Evolutionary conservation across 2,329 filamentous ascomycete species (phyloP).

Genomic region (Colletotrichum theobromicola): DNA sequence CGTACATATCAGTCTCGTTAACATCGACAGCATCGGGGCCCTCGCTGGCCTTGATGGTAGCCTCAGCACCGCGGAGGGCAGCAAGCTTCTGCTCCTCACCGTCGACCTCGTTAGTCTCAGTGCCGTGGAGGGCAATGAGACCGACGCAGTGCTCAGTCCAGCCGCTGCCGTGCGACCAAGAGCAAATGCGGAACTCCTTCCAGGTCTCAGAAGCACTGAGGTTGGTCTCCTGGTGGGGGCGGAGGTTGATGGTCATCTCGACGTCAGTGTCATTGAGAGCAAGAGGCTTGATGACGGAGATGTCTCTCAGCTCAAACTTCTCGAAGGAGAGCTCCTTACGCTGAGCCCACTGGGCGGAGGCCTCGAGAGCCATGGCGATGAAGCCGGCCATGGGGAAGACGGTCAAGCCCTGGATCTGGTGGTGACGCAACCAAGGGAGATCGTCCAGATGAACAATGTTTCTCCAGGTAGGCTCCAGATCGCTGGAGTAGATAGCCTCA

Average conservation of each 20-base stretch:
- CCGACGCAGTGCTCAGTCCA: slow-evolving; percentile 66
- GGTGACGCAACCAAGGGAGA: slow-evolving; percentile 63
- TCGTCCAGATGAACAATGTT: slow-evolving; percentile 53
- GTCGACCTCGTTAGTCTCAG: slow-evolving; percentile 45
- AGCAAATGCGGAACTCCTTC: slow-evolving; percentile 63
- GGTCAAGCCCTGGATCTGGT: slow-evolving; percentile 60
- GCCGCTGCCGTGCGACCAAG: slow-evolving; percentile 53
- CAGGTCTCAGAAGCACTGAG: slow-evolving; percentile 48
- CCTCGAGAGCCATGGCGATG: slow-evolving; percentile 56
- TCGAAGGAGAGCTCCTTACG: slow-evolving; percentile 36
- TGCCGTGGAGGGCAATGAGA: slow-evolving; percentile 46
- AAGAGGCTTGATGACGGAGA: slow-evolving; percentile 50
- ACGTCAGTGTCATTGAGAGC: slow-evolving; percentile 53
- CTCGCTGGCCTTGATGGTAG: slow-evolving; percentile 33
- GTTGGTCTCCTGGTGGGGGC: slow-evolving; percentile 44
- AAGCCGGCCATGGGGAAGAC: slow-evolving; percentile 62
- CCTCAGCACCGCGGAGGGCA: slow-evolving; percentile 30
- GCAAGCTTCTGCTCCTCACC: slow-evolving; percentile 31
- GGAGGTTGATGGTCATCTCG: slow-evolving; percentile 55
- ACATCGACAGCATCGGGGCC: slow-evolving; percentile 28
- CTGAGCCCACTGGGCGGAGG: slow-evolving; percentile 35
- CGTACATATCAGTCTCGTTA: slow-evolving; percentile 44
- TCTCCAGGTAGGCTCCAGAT: slow-evolving; percentile 53
- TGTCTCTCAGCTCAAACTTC: slow-evolving; percentile 51
- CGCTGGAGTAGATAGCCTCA: slow-evolving; percentile 46